Evolutionary conservation across 768 basidiomycete genomes (phyloP).

Genomic region (Hysterangium stoloniferum): DNA sequence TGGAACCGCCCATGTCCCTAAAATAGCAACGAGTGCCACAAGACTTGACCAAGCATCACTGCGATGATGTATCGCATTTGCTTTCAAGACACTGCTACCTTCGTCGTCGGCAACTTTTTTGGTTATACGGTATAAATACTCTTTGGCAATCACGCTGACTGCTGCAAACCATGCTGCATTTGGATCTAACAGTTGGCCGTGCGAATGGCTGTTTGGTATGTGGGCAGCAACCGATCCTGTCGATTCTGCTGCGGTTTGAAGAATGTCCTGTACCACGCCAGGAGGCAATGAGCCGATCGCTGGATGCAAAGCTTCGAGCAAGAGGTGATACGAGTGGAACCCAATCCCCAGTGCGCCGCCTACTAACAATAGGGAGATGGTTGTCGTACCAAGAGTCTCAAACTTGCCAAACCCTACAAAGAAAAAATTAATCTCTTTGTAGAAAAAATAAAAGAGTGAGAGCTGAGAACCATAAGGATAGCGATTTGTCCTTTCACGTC

Average conservation of each 20-base stretch:
- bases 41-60: constrained; percentile 91
- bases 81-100: constrained; percentile 81
- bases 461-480: constrained; percentile 60
- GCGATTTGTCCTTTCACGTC: constrained; percentile 65
- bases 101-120: constrained; percentile 87
- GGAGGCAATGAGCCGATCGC: constrained; percentile 57
- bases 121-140: constrained; percentile 88
- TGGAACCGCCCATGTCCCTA: constrained; percentile 84
- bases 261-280: constrained; percentile 54
- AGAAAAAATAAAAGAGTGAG: neutral
- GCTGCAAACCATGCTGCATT: constrained; percentile 98
- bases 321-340: constrained; percentile 82
- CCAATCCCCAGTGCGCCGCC: constrained; percentile 81
- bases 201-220: constrained; percentile 43
- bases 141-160: constrained; percentile 72
- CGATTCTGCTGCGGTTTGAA: constrained; percentile 50
- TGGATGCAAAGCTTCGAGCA: constrained; percentile 63
- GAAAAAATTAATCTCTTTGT: neutral
- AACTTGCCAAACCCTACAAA: constrained; percentile 75
- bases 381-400: constrained; percentile 90
- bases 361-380: constrained; percentile 80
- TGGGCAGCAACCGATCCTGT: constrained; percentile 36
- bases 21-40: constrained; percentile 87
- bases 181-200: constrained; percentile 61
- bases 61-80: constrained; percentile 98